Percentiles rank a stretch among this genome's conserved stretches.
Evolutionary conservation across 1,284 basidiomycete species (phyloP).

Genomic region (Austropuccinia psidii): DNA sequence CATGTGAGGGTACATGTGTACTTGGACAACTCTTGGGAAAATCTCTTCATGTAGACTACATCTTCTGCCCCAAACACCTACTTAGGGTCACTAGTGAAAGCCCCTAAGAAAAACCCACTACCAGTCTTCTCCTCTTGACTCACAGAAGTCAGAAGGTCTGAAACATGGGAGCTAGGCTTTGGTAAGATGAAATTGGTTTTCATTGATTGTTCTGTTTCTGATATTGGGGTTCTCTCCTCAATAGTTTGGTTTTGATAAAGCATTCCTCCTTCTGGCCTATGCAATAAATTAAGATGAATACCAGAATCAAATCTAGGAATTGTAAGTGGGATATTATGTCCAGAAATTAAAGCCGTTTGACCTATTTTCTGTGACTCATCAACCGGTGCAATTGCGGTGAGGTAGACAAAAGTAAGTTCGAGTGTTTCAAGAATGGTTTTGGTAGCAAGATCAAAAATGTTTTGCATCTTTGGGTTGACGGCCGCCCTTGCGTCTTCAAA

Average conservation of each 20-base stretch:
- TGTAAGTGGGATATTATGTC: slow-evolving; percentile 40
- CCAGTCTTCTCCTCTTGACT: slow-evolving; percentile 37
- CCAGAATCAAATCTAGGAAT: slow-evolving; percentile 42
- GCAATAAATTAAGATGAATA: slow-evolving; percentile 41
- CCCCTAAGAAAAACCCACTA: slow-evolving; percentile 41
- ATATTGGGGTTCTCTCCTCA: not conserved
- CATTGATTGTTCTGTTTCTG: not conserved
- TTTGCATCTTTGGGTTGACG: slow-evolving; percentile 38
- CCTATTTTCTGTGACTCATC: not conserved
- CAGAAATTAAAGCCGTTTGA: slow-evolving; percentile 38
- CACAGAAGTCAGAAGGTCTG: slow-evolving; percentile 40
- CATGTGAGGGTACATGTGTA: too few relatives aligned
- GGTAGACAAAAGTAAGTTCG: slow-evolving; percentile 41
- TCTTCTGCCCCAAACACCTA: slow-evolving; percentile 40
- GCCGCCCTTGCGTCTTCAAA: slow-evolving; percentile 9
- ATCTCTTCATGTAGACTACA: slow-evolving; percentile 39
- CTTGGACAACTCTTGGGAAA: slow-evolving; percentile 40
- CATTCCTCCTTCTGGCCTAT: slow-evolving; percentile 41
- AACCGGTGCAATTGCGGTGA: slow-evolving; percentile 7
- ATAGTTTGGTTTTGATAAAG: slow-evolving; percentile 41
- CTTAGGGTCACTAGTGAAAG: slow-evolving; percentile 37
- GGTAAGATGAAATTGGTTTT: too few relatives aligned
- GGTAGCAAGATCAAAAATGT: slow-evolving; percentile 40
- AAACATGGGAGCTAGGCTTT: slow-evolving; percentile 11
- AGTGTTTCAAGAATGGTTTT: slow-evolving; percentile 40